Evolutionary conservation across 352 stramenopile species (phyloP).

Genomic region (Pythium utonaiense): DNA sequence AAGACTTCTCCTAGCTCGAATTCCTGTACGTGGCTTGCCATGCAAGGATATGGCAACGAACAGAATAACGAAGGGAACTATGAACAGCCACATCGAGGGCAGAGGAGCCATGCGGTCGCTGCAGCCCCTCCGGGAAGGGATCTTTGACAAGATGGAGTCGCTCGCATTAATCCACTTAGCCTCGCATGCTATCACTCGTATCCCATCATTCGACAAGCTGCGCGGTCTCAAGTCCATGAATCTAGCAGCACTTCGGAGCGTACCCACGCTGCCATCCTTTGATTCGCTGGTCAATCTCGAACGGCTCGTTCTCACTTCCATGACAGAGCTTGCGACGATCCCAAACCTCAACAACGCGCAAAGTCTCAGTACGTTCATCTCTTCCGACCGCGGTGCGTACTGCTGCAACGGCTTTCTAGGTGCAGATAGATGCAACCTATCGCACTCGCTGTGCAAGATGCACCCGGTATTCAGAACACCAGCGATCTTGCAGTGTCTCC

Average conservation of each 20-base stretch:
- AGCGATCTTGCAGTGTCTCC: not conserved
- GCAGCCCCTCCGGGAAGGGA: not conserved
- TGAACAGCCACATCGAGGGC: conserved; percentile 6
- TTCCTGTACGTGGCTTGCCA: conserved; percentile 9
- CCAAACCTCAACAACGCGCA: not conserved
- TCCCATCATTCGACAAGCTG: not conserved
- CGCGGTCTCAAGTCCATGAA: not conserved
- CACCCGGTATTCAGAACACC: conserved; percentile 1
- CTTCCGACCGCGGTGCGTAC: not conserved
- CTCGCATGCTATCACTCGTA: not conserved
- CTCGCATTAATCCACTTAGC: conserved; percentile 4
- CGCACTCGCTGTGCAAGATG: not conserved
- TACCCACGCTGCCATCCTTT: not conserved
- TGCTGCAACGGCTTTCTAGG: conserved; percentile 23
- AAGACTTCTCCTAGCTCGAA: conserved; percentile 3
- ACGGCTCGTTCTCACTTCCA: not conserved
- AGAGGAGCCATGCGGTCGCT: not conserved
- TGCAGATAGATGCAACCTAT: conserved; percentile 6
- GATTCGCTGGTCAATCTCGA: not conserved
- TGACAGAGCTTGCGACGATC: not conserved
- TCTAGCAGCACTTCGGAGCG: not conserved
- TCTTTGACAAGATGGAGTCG: conserved; percentile 2
- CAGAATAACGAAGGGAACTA: too few relatives aligned
- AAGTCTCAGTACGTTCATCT: not conserved
- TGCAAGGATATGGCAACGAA: too few relatives aligned